phyloP scores from a whole-genome alignment of 192 early-diverging fungal species.

The Thamnidium elegans region DNA sequence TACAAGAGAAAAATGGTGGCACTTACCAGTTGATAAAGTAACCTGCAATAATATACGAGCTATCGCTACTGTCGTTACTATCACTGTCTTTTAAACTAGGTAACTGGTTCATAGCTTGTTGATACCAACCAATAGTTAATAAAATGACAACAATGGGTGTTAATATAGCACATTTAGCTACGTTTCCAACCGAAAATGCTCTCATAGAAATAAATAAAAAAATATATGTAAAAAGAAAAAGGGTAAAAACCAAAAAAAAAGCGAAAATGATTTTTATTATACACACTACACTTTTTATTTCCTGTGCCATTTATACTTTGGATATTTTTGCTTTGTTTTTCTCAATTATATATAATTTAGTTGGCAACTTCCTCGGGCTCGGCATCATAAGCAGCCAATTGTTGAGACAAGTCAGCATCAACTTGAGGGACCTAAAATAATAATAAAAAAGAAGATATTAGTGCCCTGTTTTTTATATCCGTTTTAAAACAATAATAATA shows the following conservation, averaged over 20 bases:
- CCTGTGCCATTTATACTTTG: neutral
- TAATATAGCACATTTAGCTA: neutral
- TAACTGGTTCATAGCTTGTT: neutral
- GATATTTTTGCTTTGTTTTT: slow-evolving; percentile 4
- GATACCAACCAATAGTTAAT: slow-evolving; percentile 13
- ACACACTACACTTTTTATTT: neutral
- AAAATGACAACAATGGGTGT: slow-evolving; percentile 9
- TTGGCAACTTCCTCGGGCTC: slow-evolving; percentile 27
- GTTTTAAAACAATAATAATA: neutral
- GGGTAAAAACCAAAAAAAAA: neutral
- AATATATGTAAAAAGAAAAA: neutral
- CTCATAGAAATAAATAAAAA: no score
- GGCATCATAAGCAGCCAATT: slow-evolving; percentile 33
- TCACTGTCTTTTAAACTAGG: neutral
- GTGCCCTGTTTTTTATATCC: neutral
- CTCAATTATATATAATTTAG: slow-evolving; percentile 11
- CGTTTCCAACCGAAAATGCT: no score
- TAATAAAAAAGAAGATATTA: neutral
- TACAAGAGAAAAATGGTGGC: no score
- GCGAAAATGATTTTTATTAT: neutral
- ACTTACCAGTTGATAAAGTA: slow-evolving; percentile 40
- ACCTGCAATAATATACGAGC: slow-evolving; percentile 30
- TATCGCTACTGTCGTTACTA: neutral
- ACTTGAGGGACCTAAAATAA: slow-evolving; percentile 23
- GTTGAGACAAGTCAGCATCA: slow-evolving; percentile 28